Evolutionary conservation across 2,329 filamentous ascomycete genomes (phyloP), one percentile per base, ranked within the genome.

Genomic region (Sclerotinia minor): DNA sequence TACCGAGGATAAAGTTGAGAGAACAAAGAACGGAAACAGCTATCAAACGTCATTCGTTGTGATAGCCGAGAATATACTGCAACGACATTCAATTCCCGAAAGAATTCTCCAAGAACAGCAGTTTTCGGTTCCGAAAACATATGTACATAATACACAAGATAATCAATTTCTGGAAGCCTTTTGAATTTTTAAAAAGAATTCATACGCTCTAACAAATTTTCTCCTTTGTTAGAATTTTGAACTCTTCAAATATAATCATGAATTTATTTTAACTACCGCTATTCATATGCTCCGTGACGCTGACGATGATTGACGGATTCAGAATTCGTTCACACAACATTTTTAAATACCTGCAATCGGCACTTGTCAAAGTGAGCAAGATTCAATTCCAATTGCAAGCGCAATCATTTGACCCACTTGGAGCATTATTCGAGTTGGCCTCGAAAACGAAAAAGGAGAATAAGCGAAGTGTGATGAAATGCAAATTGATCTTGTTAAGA

Each of bases 31-130:
- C 4, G 35, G 6, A 32, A 49, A 49, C 19, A 35, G 29, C 0
- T 49, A n/a, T 17, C 21, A 15, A 35, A 49, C 21, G 44, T 26
- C 58, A 38, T 35, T 35, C 2, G 38, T 38, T 19, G 11, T 32
- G 52, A 54, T 35, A 24, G 3, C 6, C 26, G 41, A 35, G 13
- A 35, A n/a, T 47, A n/a, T 15, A 35, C 19, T 35, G 19, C 13
- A 38, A 35, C 9, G 29, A 2, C 15, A 47, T 47, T 13, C 17
- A 32, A 8, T n/a, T 60, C 11, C 57, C 19, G 7, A 45, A 35
- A n/a, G 45, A 61, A 38, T 15, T 19, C 21, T 29, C 21, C n/a
- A 61, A 50, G 45, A 61, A 61, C 15, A 61, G n/a, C 59, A n/a
- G 29, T 50, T 35, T 38, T n/a, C n/a, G 5, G 15, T 49, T 49